These are phyloP conservation scores for Monosporozyma solicola DNA, from an alignment of 805 yeast genomes.

Conservation along the genomic window DNA sequence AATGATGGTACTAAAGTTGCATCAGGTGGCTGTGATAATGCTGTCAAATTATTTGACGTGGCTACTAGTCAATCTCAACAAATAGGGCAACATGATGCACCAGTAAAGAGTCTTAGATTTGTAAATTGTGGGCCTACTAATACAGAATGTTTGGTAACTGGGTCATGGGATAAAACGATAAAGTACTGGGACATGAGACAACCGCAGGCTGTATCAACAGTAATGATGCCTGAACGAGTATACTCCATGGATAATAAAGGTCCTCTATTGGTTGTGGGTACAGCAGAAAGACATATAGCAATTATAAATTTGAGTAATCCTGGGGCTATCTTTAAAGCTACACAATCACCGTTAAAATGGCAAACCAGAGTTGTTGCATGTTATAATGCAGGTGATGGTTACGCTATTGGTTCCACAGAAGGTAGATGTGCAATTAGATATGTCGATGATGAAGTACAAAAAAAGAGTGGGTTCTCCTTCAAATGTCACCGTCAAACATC, in stretches of 20 bases:
- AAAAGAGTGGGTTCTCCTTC: constrained; percentile 72
- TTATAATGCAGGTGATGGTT: constrained; percentile 88
- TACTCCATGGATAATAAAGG: constrained; percentile 80
- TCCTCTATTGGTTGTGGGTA: constrained; percentile 80
- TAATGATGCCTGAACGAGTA: constrained; percentile 82
- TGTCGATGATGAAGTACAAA: constrained; percentile 72
- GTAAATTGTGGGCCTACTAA: constrained; percentile 82
- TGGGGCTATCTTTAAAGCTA: constrained; percentile 64
- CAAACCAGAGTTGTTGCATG: constrained; percentile 81
- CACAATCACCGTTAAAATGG: constrained; percentile 73
- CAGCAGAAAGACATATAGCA: constrained; percentile 80
- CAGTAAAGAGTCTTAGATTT: constrained; percentile 65
- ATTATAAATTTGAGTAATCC: constrained; percentile 79
- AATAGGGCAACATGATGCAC: constrained; percentile 76
- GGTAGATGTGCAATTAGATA: constrained; percentile 95
- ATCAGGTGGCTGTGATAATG: constrained; percentile 87
- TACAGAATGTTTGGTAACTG: constrained; percentile 71
- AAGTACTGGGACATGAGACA: constrained; percentile 92
- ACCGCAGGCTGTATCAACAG: constrained; percentile 70
- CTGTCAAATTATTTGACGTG: constrained; percentile 74
- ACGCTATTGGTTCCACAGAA: constrained; percentile 86
- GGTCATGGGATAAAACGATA: constrained; percentile 94
- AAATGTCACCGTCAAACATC: constrained; percentile 76
- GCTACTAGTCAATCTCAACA: constrained; percentile 75
- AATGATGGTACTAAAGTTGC: constrained; percentile 79